A percentile compares a stretch with the other conserved stretches of the same genome.
Conservation (phyloP, 495 filamentous ascomycete genomes). For the Neurospora sp. region DNA sequence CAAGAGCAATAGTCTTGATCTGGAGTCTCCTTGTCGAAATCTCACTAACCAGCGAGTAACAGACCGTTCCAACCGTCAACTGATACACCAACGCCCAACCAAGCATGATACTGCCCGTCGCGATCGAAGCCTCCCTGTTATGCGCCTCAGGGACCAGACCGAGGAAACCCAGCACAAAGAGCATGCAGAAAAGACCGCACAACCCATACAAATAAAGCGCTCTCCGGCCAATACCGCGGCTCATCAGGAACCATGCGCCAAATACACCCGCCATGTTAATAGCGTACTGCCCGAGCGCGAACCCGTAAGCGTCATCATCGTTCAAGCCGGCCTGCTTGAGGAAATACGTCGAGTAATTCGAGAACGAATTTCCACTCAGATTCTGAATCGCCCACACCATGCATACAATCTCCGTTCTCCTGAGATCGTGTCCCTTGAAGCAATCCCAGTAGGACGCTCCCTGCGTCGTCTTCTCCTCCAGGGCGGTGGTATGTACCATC, state of each 20-base stretch:
- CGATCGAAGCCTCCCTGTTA: conserved; percentile 46
- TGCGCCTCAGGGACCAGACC: conserved; percentile 49
- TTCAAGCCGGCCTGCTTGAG: conserved; percentile 60
- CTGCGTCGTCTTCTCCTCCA: conserved; percentile 59
- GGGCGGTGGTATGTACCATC: conserved; percentile 73
- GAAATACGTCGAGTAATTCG: conserved; percentile 73
- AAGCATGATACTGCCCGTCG: conserved; percentile 61
- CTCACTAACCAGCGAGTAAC: conserved; percentile 69
- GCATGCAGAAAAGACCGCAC: conserved; percentile 52
- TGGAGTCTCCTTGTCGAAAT: conserved; percentile 63
- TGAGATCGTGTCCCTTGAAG: conserved; percentile 63
- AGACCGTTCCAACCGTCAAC: conserved; percentile 66
- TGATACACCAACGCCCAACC: conserved; percentile 68
- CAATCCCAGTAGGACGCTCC: conserved; percentile 66
- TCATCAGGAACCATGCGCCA: conserved; percentile 66
- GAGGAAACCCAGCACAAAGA: conserved; percentile 65
- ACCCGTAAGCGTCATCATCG: conserved; percentile 49
- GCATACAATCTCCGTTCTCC: conserved; percentile 68
- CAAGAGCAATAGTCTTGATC: conserved; percentile 59
- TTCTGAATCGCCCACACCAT: conserved; percentile 83
- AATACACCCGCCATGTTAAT: conserved; percentile 69
- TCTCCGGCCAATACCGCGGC: conserved; percentile 55
- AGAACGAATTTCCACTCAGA: conserved; percentile 67
- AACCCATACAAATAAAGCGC: conserved; percentile 62
- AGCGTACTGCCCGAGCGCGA: conserved; percentile 64